Evolutionary conservation across 202 grass and related monocot genomes (phyloP).

Genomic region (Digitaria exilis): DNA sequence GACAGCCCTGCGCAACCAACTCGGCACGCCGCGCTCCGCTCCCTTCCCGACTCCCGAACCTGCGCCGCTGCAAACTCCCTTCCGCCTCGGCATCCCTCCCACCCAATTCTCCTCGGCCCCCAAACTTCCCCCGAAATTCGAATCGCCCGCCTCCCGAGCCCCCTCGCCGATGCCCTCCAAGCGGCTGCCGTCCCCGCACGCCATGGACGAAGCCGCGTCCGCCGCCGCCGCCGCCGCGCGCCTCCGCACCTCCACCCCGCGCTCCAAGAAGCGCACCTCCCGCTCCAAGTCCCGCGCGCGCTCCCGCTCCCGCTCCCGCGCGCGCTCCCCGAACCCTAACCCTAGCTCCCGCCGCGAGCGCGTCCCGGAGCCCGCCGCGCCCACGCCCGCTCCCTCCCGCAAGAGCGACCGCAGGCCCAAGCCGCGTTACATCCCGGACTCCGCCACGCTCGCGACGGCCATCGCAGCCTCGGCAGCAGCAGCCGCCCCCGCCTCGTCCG

Average conservation of each 20-base stretch:
- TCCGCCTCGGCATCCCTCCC: constrained; percentile 15
- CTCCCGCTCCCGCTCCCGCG: no score
- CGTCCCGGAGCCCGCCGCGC: background rate
- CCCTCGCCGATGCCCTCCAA: constrained; percentile 48
- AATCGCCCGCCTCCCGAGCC: constrained; percentile 43
- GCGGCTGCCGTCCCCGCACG: constrained; percentile 45
- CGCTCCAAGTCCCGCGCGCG: constrained; percentile 40
- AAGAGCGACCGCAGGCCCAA: constrained; percentile 69
- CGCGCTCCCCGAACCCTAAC: constrained; percentile 60
- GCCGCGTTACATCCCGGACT: constrained; percentile 52
- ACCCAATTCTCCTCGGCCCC: background rate
- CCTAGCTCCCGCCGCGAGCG: constrained; percentile 35
- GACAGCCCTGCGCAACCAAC: no score
- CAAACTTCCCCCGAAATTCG: constrained; percentile 44
- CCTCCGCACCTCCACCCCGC: constrained; percentile 17
- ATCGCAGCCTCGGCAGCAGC: background rate
- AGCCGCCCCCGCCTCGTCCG: background rate
- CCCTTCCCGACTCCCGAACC: background rate
- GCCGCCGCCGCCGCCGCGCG: constrained; percentile 1
- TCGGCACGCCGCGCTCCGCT: background rate
- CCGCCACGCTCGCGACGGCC: constrained; percentile 29
- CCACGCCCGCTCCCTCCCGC: constrained; percentile 32
- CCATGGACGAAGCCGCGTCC: constrained; percentile 36
- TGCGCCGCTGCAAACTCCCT: background rate
- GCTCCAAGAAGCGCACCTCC: constrained; percentile 52